These are phyloP conservation scores for Cladobotryum protrusum DNA, from an alignment of 2,329 filamentous ascomycete species.

Conservation along the genomic window DNA sequence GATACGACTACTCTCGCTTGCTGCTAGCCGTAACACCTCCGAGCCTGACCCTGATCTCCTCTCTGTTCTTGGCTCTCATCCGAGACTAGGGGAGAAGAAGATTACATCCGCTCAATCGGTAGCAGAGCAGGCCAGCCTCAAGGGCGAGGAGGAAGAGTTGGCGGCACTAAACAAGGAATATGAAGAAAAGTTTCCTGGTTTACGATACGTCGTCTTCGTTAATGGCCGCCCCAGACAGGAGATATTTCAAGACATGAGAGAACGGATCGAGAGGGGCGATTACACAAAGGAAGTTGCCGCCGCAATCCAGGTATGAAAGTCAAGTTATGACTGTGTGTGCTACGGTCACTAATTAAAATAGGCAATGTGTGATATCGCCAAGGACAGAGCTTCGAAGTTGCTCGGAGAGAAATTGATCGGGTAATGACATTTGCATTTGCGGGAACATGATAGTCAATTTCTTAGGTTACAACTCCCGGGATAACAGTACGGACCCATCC, in stretches of 20 bases:
- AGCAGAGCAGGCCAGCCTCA: conserved; percentile 75
- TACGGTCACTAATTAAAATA: conserved; percentile 28
- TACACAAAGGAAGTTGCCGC: conserved; percentile 61
- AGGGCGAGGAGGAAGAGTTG: conserved; percentile 56
- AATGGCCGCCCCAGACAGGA: conserved; percentile 67
- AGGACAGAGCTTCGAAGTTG: conserved; percentile 67
- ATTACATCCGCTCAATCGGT: conserved; percentile 75
- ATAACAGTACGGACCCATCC: conserved; percentile 1
- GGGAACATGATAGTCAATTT: conserved; percentile 5
- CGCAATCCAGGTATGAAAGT: conserved; percentile 60
- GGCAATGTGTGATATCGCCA: conserved; percentile 91
- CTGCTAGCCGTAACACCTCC: conserved; percentile 40
- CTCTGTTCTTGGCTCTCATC: conserved; percentile 72
- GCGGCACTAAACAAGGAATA: conserved; percentile 67
- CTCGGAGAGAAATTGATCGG: conserved; percentile 6
- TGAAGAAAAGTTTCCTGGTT: conserved; percentile 70
- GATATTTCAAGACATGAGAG: conserved; percentile 77
- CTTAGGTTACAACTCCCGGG: conserved; percentile 5
- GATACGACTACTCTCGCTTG: conserved; percentile 54
- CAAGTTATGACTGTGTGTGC: background rate
- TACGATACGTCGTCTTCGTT: conserved; percentile 89
- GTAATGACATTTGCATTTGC: conserved; percentile 4
- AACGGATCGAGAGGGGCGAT: conserved; percentile 63
- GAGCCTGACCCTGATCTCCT: conserved; percentile 52
- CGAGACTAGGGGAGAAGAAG: conserved; percentile 73